Evolutionary conservation across 2,329 filamentous ascomycete species (phyloP).

Genomic region (Leptographium lundbergii): DNA sequence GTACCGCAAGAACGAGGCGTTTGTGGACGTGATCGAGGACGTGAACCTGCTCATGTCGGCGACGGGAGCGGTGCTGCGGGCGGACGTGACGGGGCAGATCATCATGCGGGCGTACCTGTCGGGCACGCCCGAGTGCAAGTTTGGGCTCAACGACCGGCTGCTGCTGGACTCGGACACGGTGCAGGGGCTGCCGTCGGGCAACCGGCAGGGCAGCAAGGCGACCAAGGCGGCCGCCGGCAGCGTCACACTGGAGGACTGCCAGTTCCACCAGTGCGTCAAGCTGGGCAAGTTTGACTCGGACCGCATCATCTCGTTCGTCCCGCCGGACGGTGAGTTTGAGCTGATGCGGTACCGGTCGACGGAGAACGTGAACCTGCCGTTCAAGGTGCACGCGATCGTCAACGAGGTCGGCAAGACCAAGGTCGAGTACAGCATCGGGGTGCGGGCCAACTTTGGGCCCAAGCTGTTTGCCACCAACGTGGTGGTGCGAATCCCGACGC

Average conservation of each 20-base stretch:
- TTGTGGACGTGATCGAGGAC: slow-evolving; percentile 98
- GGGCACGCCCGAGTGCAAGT: slow-evolving; percentile 97
- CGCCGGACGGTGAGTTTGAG: slow-evolving; percentile 95
- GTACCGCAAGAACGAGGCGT: slow-evolving; percentile 98
- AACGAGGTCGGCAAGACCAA: slow-evolving; percentile 95
- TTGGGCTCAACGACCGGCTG: slow-evolving; percentile 89
- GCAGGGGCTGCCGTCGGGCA: slow-evolving; percentile 56
- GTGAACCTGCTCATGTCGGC: slow-evolving; percentile 99
- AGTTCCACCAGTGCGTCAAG: slow-evolving; percentile 98
- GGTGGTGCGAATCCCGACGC: slow-evolving; percentile 84
- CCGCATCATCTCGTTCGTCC: slow-evolving; percentile 92
- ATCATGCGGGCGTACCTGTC: slow-evolving; percentile 97
- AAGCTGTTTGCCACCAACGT: slow-evolving; percentile 98
- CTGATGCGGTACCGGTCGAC: slow-evolving; percentile 97
- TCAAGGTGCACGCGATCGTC: slow-evolving; percentile 97
- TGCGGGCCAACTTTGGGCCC: slow-evolving; percentile 90
- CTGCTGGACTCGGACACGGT: slow-evolving; percentile 70
- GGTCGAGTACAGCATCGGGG: slow-evolving; percentile 96
- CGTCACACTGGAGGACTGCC: slow-evolving; percentile 93
- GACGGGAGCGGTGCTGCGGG: slow-evolving; percentile 83
- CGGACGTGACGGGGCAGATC: slow-evolving; percentile 94
- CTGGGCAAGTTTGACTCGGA: slow-evolving; percentile 94
- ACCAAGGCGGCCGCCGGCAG: slow-evolving; percentile 92
- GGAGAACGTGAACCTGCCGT: slow-evolving; percentile 95
- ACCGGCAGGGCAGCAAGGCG: slow-evolving; percentile 69